phyloP scores from a whole-genome alignment of 106 monocot species.

The Hemerocallis citrina region DNA sequence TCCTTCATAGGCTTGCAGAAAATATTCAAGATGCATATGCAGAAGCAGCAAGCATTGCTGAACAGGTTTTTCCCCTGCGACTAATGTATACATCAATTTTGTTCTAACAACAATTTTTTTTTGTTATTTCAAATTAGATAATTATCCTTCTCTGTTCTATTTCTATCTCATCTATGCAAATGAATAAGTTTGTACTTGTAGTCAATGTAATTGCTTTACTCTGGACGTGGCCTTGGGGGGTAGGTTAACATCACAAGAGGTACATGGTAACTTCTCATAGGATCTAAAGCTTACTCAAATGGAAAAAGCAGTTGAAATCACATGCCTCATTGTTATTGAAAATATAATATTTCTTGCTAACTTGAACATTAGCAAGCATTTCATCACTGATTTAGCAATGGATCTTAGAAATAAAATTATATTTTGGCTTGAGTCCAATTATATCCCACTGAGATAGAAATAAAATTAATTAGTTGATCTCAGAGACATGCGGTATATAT shows the following conservation, averaged over 20 bases:
- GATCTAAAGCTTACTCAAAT: too few species aligned
- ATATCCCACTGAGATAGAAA: too few species aligned
- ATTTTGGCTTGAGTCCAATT: too few species aligned
- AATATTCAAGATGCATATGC: conserved; percentile 99
- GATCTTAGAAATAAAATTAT: too few species aligned
- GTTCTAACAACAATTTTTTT: not conserved
- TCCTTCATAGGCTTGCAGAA: conserved; percentile 97
- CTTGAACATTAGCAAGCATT: too few species aligned
- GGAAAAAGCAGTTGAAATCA: too few species aligned
- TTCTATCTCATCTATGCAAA: not conserved
- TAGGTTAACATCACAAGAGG: not conserved
- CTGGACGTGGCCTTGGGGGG: not conserved
- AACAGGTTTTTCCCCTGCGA: conserved; percentile 55
- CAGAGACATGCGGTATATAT: too few species aligned
- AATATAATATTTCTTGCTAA: too few species aligned
- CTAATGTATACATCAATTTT: not conserved
- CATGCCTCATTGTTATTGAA: too few species aligned
- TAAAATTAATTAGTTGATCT: too few species aligned
- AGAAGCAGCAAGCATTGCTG: conserved; percentile 99
- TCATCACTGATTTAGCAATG: too few species aligned
- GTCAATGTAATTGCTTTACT: not conserved
- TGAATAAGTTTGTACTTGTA: not conserved
- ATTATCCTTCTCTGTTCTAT: not conserved
- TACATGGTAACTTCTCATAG: too few species aligned
- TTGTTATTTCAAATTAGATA: not conserved